Evolutionary conservation across 305 asterid genomes (phyloP), one percentile per base, ranked within the genome.

Genomic region (Fraxinus xanthoxyloides): DNA sequence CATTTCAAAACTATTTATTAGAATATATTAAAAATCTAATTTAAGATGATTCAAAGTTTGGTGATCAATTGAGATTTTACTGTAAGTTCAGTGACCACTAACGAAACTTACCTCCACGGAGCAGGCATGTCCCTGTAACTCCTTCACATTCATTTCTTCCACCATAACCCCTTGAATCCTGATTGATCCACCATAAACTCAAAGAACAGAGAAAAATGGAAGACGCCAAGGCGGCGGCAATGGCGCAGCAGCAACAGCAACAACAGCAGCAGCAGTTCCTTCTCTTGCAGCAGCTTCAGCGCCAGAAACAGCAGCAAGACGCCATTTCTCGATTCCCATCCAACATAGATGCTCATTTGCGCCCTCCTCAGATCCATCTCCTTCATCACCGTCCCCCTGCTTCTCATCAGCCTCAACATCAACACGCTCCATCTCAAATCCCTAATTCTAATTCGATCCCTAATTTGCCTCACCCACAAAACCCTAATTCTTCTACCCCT

Each of bases 271-370:
- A 90, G 84, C 93, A 88, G 32, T 78, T 85, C 7, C 85, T 86
- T 19, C 75, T 92, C 56, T 65, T 90, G 77, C 93, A 89, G 61
- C 95, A 83, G 82, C 81, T 85, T 31, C 87, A 86, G 80, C 85
- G 87, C 17, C 90, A 89, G 81, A 83, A 87, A 54, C 92, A 89
- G 69, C 90, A 85, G 54, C 89, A 87, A 23, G 86, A 85, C 30
- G 90, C 89, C 43, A 89, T 89, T 86, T 82, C 91, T 81, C 91
- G 91, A 35, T 89, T 89, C 36, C 92, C 92, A 54, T 89, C 92
- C 19, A 89, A 85, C 72, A 89, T 89, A 59, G 92, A 89, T 76
- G 91, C 87, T 21, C 92, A 89, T 80, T 86, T 89, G 73, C 92
- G 90, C 72, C 91, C 92, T 34, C 90, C 91, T 75, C 92, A 86